These are phyloP conservation scores for Marasmius oreades DNA, from an alignment of 1,284 basidiomycete genomes.

Conservation along the genomic window DNA sequence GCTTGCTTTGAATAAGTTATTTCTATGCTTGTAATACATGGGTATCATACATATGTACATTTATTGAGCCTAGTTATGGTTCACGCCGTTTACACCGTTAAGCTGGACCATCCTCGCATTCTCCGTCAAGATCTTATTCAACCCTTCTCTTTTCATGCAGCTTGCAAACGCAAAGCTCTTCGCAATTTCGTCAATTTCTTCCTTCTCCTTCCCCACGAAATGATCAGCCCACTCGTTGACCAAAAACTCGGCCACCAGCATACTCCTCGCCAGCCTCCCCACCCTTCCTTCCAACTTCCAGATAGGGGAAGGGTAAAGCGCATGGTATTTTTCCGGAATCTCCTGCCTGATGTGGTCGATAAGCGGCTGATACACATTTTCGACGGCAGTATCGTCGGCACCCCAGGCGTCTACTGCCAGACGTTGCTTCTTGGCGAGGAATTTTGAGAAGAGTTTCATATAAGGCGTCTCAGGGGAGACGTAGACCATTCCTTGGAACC, in stretches of 20 bases:
- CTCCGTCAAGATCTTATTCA: constrained; percentile 37
- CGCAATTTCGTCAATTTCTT: constrained; percentile 38
- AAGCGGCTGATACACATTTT: constrained; percentile 53
- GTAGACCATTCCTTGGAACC: constrained; percentile 82
- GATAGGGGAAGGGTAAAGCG: constrained; percentile 47
- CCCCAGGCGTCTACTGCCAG: constrained; percentile 69
- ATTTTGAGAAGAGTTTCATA: constrained; percentile 57
- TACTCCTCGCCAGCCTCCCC: constrained; percentile 50
- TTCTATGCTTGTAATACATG: no score
- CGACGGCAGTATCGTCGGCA: constrained; percentile 45
- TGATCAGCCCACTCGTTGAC: constrained; percentile 63
- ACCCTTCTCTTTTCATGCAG: constrained; percentile 41
- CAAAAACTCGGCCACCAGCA: constrained; percentile 61
- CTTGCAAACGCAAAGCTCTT: constrained; percentile 55
- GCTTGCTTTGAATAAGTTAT: no score
- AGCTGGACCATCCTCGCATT: constrained; percentile 26
- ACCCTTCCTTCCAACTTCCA: constrained; percentile 45
- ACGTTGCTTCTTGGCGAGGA: constrained; percentile 61
- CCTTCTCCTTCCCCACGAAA: constrained; percentile 49
- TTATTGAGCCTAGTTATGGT: no score
- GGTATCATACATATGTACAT: no score
- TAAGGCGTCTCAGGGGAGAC: constrained; percentile 67
- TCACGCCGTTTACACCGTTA: no score
- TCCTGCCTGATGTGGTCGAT: constrained; percentile 49
- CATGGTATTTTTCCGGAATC: constrained; percentile 38